phyloP scores from a whole-genome alignment of 805 yeast genomes.

The Wickerhamiella galacta region DNA sequence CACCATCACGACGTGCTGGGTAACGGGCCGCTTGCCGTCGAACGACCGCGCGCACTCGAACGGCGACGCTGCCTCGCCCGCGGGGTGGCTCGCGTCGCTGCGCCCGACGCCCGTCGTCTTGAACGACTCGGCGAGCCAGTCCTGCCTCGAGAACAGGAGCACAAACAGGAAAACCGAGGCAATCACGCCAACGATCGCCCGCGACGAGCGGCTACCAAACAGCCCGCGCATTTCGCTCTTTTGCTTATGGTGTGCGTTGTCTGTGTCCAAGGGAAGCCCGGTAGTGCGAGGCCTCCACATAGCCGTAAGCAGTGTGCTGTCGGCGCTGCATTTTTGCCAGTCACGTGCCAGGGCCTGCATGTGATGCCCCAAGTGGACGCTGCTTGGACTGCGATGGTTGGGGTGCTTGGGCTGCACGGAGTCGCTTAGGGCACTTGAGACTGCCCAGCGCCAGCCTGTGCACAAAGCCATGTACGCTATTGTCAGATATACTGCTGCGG shows the following conservation, averaged over 20 bases:
- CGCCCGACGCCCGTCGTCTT: neutral
- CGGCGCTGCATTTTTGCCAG: too few species aligned
- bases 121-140: neutral
- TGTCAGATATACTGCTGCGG: too few species aligned
- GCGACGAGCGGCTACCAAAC: constrained; percentile 5
- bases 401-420: too few species aligned
- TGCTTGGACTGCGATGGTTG: too few species aligned
- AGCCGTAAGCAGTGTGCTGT: neutral
- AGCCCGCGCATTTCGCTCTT: constrained; percentile 2
- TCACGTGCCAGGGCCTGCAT: too few species aligned
- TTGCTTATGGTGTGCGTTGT: constrained; percentile 8
- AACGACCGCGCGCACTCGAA: constrained; percentile 20
- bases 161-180: constrained; percentile 5
- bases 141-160: constrained; percentile 3
- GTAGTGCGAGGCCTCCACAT: constrained; percentile 6
- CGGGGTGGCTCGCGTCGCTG: neutral
- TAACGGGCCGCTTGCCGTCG: constrained; percentile 26
- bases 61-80: neutral
- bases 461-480: too few species aligned
- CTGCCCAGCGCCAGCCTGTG: too few species aligned
- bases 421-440: too few species aligned
- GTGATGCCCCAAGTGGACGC: too few species aligned
- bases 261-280: constrained; percentile 7
- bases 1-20: constrained; percentile 74
- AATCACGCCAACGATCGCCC: constrained; percentile 7